These are phyloP conservation scores for Dendrobium nobile DNA, from an alignment of 106 monocot species.

Conservation along the genomic window DNA sequence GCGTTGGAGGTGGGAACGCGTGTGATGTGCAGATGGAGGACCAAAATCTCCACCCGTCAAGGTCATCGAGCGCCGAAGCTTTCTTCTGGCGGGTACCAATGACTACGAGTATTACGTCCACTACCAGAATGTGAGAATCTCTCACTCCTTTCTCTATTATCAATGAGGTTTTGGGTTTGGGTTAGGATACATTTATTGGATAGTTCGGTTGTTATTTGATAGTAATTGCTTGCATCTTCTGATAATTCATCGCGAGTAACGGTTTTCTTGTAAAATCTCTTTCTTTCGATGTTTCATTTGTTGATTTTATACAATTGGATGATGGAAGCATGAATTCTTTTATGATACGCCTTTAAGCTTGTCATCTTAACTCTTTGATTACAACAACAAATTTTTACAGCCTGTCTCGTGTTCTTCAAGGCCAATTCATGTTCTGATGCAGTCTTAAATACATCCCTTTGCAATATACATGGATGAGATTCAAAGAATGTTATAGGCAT, in stretches of 20 bases:
- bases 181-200: not conserved
- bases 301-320: too few species aligned
- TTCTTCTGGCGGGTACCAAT: slow-evolving; percentile 5
- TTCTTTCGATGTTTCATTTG: not conserved
- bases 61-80: slow-evolving; percentile 84
- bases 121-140: slow-evolving; percentile 76
- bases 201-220: not conserved
- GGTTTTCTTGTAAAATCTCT: not conserved
- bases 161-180: slow-evolving; percentile 14
- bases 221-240: not conserved
- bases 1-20: slow-evolving; percentile 83
- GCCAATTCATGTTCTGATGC: not conserved
- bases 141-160: not conserved
- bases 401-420: not conserved
- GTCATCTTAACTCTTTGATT: too few species aligned
- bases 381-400: too few species aligned
- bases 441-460: not conserved
- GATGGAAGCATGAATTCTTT: too few species aligned
- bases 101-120: slow-evolving; percentile 98
- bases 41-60: slow-evolving; percentile 86
- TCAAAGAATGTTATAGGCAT: too few species aligned
- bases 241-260: not conserved
- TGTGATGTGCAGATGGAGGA: slow-evolving; percentile 92
- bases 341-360: too few species aligned
- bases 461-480: too few species aligned